Base-by-base conservation (phyloP, 2,329 filamentous ascomycete genomes). In the Aspergillus transmontanensis region DNA sequence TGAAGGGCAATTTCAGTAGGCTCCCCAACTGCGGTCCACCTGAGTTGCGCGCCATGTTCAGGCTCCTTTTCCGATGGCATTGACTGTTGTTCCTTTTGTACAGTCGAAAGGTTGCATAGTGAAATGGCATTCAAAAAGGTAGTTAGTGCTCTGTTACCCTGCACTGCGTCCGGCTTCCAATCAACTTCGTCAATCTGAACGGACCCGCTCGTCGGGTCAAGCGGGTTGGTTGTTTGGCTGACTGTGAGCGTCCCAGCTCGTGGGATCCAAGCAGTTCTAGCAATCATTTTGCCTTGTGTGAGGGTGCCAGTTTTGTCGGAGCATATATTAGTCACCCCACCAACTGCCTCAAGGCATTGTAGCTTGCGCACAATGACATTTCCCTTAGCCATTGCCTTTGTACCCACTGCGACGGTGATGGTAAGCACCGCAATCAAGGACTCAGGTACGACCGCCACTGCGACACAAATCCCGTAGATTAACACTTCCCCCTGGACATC, bases 1-100 rank as follows among this genome's bases (percentile, higher is more conserved):
- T 89, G 86, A 3, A 90, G 83, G 6, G 88, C 88, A 62, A 90
- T 88, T 69, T 90, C 88, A 3, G 88, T 90, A 2, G 86, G 86
- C 65, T 89, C 86, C n/a, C 86, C 87, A 54, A 85, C 83, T 30
- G 85, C 82, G 58, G 84, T 81, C 87, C 87, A 89, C 6, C 70
- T 68, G 6, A 76, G 72, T 28, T 80, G 71, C 5, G 76, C 70
- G 6, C 53, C 53, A 26, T 45, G 41, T 11, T 36, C 30, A 21
- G 59, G 60, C 5, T 63, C 61, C 11, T 62, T 58, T 9, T 61
- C 62, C 19, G 60, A 60, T 9, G 58, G 7, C 39, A 3, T 7
- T 16, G 66, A 59, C 4, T 45, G 12, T 3, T 11, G 60, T 46
- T 80, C 79, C 62, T 82, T 76, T 53, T 83, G 81, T 9, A 86